Conservation (phyloP, 2,329 filamentous ascomycete species). For the Penicillium polonicum region DNA sequence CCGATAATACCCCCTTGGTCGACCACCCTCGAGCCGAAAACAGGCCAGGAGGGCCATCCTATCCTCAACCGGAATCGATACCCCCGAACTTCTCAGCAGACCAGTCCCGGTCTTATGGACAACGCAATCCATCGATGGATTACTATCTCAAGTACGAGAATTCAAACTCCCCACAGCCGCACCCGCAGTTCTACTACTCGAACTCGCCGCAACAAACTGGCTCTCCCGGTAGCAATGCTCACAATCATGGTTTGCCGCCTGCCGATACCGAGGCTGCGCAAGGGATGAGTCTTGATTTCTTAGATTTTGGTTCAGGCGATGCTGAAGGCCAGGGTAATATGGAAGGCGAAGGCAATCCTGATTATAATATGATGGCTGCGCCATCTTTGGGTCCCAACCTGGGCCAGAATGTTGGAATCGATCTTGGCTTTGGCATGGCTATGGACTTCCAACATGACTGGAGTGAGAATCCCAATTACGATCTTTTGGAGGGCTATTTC, state of each 20-base stretch:
- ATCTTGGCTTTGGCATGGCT: conserved; percentile 47
- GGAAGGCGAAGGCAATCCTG: conserved; percentile 31
- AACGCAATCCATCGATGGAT: conserved; percentile 34
- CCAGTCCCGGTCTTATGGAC: conserved; percentile 25
- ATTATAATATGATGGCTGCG: conserved; percentile 31
- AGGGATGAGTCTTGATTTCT: conserved; percentile 54
- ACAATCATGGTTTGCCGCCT: conserved; percentile 24
- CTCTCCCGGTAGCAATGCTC: conserved; percentile 31
- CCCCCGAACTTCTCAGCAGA: conserved; percentile 25
- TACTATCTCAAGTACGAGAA: conserved; percentile 37
- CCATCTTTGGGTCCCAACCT: conserved; percentile 31
- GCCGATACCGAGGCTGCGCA: conserved; percentile 24
- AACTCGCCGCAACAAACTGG: conserved; percentile 37
- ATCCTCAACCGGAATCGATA: conserved; percentile 27
- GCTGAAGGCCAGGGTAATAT: conserved; percentile 26
- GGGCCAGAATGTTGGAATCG: conserved; percentile 44
- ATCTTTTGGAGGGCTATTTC: conserved; percentile 57
- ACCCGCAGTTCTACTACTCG: conserved; percentile 35
- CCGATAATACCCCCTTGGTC: conserved; percentile 42
- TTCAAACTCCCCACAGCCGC: conserved; percentile 34
- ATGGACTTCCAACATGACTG: conserved; percentile 50
- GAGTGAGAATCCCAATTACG: conserved; percentile 49
- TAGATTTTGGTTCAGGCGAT: conserved; percentile 50
- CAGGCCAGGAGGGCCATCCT: conserved; percentile 29
- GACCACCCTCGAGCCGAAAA: conserved; percentile 34